phyloP scores from a whole-genome alignment of 2,329 filamentous ascomycete genomes.

The Neonectria punicea region DNA sequence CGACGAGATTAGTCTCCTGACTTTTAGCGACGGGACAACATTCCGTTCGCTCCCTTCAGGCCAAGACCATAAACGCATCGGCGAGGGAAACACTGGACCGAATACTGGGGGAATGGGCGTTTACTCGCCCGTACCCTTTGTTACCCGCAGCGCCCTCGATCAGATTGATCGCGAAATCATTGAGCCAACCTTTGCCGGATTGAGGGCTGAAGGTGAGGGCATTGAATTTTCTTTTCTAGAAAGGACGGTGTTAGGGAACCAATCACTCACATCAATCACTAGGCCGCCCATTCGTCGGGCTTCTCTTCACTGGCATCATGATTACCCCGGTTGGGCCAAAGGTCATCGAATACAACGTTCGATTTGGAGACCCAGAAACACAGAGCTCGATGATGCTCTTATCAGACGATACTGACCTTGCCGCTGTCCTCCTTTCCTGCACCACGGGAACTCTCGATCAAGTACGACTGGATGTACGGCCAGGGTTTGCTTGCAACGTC shows the following conservation, averaged over 20 bases:
- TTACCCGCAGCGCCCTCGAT: constrained; percentile 61
- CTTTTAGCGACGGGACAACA: constrained; percentile 73
- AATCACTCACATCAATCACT: too few relatives aligned
- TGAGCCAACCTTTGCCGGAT: constrained; percentile 71
- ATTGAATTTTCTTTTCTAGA: too few relatives aligned
- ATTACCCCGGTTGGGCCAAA: constrained; percentile 80
- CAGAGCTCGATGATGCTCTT: constrained; percentile 83
- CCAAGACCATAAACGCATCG: constrained; percentile 78
- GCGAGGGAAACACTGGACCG: constrained; percentile 74
- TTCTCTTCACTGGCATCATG: constrained; percentile 87
- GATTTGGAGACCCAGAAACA: constrained; percentile 89
- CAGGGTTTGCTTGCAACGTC: constrained; percentile 80
- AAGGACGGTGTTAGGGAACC: too few relatives aligned
- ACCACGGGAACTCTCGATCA: constrained; percentile 75
- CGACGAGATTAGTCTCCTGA: constrained; percentile 75
- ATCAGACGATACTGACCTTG: constrained; percentile 79
- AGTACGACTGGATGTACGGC: constrained; percentile 69
- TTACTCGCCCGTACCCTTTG: constrained; percentile 72
- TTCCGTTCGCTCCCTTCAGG: constrained; percentile 74
- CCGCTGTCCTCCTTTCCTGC: constrained; percentile 85
- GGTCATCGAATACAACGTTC: constrained; percentile 88
- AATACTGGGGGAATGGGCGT: constrained; percentile 84
- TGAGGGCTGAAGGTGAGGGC: constrained; percentile 62
- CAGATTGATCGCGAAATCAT: constrained; percentile 69
- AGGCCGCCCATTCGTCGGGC: constrained; percentile 67